Conservation (phyloP, 305 asterid genomes). For the Nicotiana rustica region DNA sequence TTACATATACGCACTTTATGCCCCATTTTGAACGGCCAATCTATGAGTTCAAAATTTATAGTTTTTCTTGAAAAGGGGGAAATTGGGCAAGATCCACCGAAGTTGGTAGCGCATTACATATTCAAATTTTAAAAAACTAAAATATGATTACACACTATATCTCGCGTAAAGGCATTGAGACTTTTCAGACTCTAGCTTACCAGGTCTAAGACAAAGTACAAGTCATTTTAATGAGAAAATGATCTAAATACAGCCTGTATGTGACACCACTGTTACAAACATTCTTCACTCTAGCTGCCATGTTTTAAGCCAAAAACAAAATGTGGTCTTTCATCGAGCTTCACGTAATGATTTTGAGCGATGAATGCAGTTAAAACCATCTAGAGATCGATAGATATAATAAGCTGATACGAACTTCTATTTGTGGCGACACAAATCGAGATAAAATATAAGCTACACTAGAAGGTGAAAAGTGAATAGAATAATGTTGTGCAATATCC, state of each 20-base stretch:
- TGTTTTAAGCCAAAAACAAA: background rate
- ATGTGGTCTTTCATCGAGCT: background rate
- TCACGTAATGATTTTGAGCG: background rate
- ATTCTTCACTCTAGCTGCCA: background rate
- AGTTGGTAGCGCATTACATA: background rate
- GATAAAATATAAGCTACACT: background rate
- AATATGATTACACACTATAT: background rate
- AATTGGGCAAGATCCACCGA: no score
- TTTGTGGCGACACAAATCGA: background rate
- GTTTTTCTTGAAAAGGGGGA: no score
- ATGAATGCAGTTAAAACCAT: background rate
- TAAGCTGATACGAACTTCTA: background rate
- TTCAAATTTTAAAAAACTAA: background rate
- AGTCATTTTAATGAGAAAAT: no score
- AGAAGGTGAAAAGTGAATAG: background rate
- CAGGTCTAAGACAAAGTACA: background rate
- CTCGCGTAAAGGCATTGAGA: background rate
- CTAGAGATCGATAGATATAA: background rate
- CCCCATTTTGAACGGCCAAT: background rate
- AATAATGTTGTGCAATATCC: background rate
- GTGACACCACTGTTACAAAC: background rate
- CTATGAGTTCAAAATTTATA: background rate
- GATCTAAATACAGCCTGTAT: background rate
- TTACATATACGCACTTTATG: background rate
- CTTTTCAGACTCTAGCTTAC: background rate